These are phyloP conservation scores for Tolypocladium guangdongense DNA, from an alignment of 2,329 filamentous ascomycete species.

Conservation along the genomic window DNA sequence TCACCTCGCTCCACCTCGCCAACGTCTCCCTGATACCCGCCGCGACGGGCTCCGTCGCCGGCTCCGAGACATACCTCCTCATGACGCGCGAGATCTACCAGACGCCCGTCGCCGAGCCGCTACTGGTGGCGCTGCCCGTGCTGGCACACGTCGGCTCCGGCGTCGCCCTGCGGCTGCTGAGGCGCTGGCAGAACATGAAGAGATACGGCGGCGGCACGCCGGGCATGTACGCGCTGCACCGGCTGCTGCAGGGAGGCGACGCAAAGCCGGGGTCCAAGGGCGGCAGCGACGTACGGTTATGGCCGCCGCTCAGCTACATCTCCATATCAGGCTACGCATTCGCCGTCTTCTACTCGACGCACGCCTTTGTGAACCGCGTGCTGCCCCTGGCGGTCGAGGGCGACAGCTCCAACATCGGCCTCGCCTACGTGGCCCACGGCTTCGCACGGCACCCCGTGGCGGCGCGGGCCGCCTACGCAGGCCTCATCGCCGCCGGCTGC, in stretches of 20 bases:
- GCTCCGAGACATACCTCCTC: slow-evolving; percentile 76
- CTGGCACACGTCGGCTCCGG: slow-evolving; percentile 68
- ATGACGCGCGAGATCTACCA: slow-evolving; percentile 91
- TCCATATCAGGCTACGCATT: slow-evolving; percentile 64
- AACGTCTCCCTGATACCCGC: slow-evolving; percentile 78
- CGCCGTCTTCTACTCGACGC: slow-evolving; percentile 52
- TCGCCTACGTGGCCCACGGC: slow-evolving; percentile 76
- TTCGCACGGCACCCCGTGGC: slow-evolving; percentile 60
- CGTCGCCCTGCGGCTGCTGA: slow-evolving; percentile 62
- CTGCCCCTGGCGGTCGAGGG: slow-evolving; percentile 70
- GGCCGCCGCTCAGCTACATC: slow-evolving; percentile 63
- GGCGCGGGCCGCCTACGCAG: slow-evolving; percentile 58
- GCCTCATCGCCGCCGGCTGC: slow-evolving; percentile 55
- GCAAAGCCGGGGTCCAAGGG: slow-evolving; percentile 22
- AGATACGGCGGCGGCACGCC: slow-evolving; percentile 64
- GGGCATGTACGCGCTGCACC: slow-evolving; percentile 32
- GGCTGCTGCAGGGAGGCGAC: slow-evolving; percentile 16
- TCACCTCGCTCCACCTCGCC: slow-evolving; percentile 64
- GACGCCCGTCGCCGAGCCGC: slow-evolving; percentile 65
- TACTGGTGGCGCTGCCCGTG: slow-evolving; percentile 67
- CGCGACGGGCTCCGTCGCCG: slow-evolving; percentile 57
- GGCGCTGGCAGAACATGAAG: slow-evolving; percentile 57
- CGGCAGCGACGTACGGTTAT: slow-evolving; percentile 24
- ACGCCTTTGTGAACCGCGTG: slow-evolving; percentile 65
- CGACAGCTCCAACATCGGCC: slow-evolving; percentile 73